Evolutionary conservation across 805 yeast species (phyloP).

Genomic region (Candida nitratophila): DNA sequence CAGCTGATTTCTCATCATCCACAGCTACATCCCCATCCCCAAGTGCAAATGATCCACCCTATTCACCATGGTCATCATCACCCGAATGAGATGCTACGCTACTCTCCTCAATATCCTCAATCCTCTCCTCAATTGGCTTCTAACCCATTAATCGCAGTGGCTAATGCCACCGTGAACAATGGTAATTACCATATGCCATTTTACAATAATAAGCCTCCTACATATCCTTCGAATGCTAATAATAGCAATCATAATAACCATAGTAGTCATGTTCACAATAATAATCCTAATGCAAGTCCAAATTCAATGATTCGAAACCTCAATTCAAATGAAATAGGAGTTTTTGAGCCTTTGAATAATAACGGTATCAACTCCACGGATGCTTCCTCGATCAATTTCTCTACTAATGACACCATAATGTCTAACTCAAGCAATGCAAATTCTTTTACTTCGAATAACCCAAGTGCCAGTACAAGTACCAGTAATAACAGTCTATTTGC

Average conservation of each 20-base stretch:
- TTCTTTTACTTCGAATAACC: too few species aligned
- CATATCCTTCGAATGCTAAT: background rate
- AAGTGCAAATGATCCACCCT: background rate
- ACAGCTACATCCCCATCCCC: constrained; percentile 2
- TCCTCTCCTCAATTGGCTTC: too few species aligned
- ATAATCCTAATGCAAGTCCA: background rate
- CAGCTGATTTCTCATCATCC: background rate
- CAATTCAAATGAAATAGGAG: background rate
- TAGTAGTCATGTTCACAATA: background rate
- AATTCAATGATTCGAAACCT: background rate
- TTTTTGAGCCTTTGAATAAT: background rate
- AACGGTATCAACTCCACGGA: too few species aligned
- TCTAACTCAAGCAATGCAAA: too few species aligned
- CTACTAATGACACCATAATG: too few species aligned
- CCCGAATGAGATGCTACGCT: background rate
- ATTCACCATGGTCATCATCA: background rate
- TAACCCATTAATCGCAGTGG: too few species aligned
- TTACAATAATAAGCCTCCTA: too few species aligned
- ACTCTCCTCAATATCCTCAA: background rate
- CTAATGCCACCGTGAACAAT: too few species aligned
- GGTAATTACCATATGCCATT: too few species aligned
- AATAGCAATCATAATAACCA: background rate
- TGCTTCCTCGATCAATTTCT: too few species aligned
- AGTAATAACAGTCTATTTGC: too few species aligned
- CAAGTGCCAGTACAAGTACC: background rate